Percentiles rank a stretch among this genome's conserved stretches.
Evolutionary conservation across 1,139 yeast species (phyloP).

Genomic region (Nakaseomyces bracarensis): DNA sequence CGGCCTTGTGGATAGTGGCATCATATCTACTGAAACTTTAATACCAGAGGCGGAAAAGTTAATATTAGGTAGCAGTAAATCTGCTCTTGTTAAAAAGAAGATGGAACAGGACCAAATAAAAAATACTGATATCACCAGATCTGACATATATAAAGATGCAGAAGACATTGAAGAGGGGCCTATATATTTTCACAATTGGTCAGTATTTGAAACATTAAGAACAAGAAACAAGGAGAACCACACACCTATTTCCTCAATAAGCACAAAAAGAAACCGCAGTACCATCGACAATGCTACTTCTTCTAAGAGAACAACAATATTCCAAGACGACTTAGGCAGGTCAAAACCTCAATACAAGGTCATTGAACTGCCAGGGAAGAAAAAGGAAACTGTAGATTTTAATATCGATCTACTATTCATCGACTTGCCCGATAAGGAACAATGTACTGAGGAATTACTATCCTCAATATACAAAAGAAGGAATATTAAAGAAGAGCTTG

Average conservation of each 20-base stretch:
- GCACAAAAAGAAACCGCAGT: too few species aligned
- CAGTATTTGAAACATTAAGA: constrained; percentile 43
- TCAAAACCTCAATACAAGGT: constrained; percentile 38
- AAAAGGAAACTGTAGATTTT: constrained; percentile 54
- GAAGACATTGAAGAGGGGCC: not conserved
- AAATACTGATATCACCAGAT: too few species aligned
- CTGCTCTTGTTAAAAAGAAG: not conserved
- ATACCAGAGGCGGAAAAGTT: constrained; percentile 10
- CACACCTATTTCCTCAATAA: constrained; percentile 53
- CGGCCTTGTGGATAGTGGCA: constrained; percentile 22
- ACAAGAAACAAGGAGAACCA: constrained; percentile 59
- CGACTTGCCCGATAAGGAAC: constrained; percentile 42
- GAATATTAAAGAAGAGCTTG: not conserved
- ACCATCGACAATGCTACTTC: not conserved
- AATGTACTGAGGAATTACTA: constrained; percentile 55
- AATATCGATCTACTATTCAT: constrained; percentile 49
- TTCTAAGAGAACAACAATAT: constrained; percentile 37
- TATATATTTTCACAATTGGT: constrained; percentile 33
- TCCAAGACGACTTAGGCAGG: constrained; percentile 34
- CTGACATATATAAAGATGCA: not conserved
- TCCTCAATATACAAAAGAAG: constrained; percentile 34
- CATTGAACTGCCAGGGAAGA: constrained; percentile 50
- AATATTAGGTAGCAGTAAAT: not conserved
- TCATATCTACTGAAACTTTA: constrained; percentile 40
- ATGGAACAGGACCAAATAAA: not conserved